These are phyloP conservation scores for Hebeloma cylindrosporum DNA, from an alignment of 768 basidiomycete species.

Conservation along the genomic window DNA sequence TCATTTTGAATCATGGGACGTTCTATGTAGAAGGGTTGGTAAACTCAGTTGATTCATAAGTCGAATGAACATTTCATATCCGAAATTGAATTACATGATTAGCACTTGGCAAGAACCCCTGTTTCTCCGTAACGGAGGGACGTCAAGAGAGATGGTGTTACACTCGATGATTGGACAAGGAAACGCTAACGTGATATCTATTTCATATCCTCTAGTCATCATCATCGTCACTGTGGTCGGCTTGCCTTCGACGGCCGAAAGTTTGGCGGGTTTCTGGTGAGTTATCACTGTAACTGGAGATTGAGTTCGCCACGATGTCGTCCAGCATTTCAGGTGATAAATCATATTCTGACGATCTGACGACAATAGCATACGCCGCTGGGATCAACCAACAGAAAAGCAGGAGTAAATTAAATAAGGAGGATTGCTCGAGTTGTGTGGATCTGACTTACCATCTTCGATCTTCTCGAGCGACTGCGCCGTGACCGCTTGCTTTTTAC, in stretches of 20 bases:
- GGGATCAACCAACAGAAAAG: conserved; percentile 10
- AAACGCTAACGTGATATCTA: neutral
- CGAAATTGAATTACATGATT: too few species aligned
- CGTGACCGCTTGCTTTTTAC: conserved; percentile 88
- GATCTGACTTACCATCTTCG: conserved; percentile 69
- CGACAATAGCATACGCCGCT: conserved; percentile 74
- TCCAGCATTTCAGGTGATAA: conserved; percentile 66
- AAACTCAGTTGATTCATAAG: too few species aligned
- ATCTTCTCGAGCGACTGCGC: conserved; percentile 90
- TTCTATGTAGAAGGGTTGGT: neutral
- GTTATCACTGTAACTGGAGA: conserved; percentile 32
- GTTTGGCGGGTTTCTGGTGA: conserved; percentile 7
- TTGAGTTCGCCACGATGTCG: conserved; percentile 58
- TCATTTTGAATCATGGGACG: too few species aligned
- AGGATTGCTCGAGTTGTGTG: neutral
- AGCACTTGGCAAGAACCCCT: too few species aligned
- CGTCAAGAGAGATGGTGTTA: too few species aligned
- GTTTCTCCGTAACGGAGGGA: too few species aligned
- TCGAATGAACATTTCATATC: too few species aligned
- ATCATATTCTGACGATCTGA: conserved; percentile 75
- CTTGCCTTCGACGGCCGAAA: conserved; percentile 17
- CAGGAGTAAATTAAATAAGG: neutral
- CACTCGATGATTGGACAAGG: too few species aligned
- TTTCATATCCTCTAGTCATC: conserved; percentile 14
- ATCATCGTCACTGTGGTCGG: conserved; percentile 24